A percentile compares a stretch with the other conserved stretches of the same genome.
phyloP scores from a whole-genome alignment of 352 stramenopile species.

The Halophytophthora polymorphica region DNA sequence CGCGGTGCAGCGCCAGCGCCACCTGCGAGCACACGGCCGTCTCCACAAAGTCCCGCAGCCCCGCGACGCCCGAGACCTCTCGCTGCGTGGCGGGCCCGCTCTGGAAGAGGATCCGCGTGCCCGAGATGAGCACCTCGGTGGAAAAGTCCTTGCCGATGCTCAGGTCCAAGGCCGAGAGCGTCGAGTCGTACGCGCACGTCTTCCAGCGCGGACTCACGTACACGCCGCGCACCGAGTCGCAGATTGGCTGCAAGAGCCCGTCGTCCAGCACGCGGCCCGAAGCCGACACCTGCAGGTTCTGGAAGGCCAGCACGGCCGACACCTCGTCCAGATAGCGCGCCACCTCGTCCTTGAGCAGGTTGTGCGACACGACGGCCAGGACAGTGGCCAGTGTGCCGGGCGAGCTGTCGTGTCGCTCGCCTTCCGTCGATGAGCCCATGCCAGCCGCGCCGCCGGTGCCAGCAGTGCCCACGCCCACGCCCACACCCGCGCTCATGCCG shows the following conservation, averaged over 20 bases:
- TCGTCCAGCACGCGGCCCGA: slow-evolving; percentile 74
- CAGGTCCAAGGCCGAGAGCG: slow-evolving; percentile 75
- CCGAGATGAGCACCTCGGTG: slow-evolving; percentile 75
- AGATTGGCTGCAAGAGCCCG: slow-evolving; percentile 74
- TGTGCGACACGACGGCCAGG: slow-evolving; percentile 68
- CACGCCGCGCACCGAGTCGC: slow-evolving; percentile 76
- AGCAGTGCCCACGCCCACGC: slow-evolving; percentile 4
- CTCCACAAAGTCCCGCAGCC: slow-evolving; percentile 67
- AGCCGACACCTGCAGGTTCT: slow-evolving; percentile 50
- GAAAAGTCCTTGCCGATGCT: slow-evolving; percentile 83
- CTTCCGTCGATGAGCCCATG: slow-evolving; percentile 23
- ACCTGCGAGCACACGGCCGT: slow-evolving; percentile 77
- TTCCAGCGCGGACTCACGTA: slow-evolving; percentile 81
- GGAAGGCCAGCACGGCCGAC: slow-evolving; percentile 58
- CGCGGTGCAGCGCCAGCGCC: slow-evolving; percentile 57
- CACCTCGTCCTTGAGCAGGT: slow-evolving; percentile 77
- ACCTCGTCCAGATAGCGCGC: slow-evolving; percentile 65
- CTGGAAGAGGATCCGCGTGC: slow-evolving; percentile 74
- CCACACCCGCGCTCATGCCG: slow-evolving; percentile 7
- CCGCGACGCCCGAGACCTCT: slow-evolving; percentile 58
- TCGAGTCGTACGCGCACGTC: slow-evolving; percentile 73
- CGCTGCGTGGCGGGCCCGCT: slow-evolving; percentile 52
- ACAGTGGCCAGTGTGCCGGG: slow-evolving; percentile 54
- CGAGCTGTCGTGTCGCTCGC: slow-evolving; percentile 36
- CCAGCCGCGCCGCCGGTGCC: slow-evolving; percentile 14